These are phyloP conservation scores for Talaromyces trachyspermus DNA, from an alignment of 495 filamentous ascomycete species.

Conservation along the genomic window DNA sequence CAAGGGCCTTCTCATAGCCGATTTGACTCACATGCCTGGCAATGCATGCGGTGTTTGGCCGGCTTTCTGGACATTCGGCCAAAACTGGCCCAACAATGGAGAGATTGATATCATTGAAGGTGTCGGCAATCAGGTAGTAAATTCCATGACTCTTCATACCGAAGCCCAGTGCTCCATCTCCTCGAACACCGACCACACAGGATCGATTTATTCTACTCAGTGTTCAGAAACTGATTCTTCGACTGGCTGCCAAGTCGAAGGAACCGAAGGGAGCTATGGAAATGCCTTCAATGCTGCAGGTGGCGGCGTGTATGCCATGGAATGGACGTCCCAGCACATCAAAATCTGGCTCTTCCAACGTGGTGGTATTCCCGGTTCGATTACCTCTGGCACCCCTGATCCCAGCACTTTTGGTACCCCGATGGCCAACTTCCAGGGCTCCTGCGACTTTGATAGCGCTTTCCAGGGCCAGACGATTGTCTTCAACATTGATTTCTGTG, in stretches of 20 bases:
- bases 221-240: constrained; percentile 49
- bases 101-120: constrained; percentile 94
- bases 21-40: constrained; percentile 71
- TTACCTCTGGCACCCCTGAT: constrained; percentile 51
- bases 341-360: constrained; percentile 76
- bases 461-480: constrained; percentile 71
- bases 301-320: constrained; percentile 72
- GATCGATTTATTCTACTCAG: constrained; percentile 39
- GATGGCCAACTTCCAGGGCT: constrained; percentile 46
- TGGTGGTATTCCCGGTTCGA: constrained; percentile 47
- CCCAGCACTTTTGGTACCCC: constrained; percentile 60
- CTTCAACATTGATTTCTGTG: constrained; percentile 82
- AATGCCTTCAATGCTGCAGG: constrained; percentile 62
- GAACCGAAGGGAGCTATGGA: constrained; percentile 53
- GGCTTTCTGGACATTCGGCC: constrained; percentile 68
- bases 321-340: constrained; percentile 62
- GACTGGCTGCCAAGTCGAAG: constrained; percentile 42
- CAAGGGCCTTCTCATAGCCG: constrained; percentile 63
- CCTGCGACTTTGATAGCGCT: constrained; percentile 56
- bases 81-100: constrained; percentile 68
- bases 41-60: constrained; percentile 66
- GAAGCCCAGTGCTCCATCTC: constrained; percentile 52
- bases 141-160: constrained; percentile 74
- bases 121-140: constrained; percentile 58
- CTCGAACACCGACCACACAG: constrained; percentile 39